Percentiles rank a stretch among this genome's conserved stretches.
phyloP scores from a whole-genome alignment of 208 protist genomes.

The Novymonas esmeraldas region DNA sequence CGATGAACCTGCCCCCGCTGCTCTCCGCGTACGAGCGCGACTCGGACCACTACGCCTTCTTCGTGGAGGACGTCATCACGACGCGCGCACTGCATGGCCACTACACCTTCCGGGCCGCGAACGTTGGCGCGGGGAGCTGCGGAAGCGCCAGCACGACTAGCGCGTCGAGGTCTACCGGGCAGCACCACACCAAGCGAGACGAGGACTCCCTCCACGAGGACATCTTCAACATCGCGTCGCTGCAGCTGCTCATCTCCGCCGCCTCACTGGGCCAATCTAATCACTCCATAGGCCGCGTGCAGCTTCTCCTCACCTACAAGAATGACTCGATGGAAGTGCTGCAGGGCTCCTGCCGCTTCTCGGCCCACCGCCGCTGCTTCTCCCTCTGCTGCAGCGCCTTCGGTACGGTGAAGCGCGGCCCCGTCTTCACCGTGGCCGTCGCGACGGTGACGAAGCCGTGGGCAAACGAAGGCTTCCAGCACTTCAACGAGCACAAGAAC shows the following conservation, averaged over 20 bases:
- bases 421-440: conserved; percentile 67
- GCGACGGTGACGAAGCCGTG: conserved; percentile 53
- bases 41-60: conserved; percentile 60
- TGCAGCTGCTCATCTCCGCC: conserved; percentile 52
- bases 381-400: conserved; percentile 62
- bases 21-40: conserved; percentile 29
- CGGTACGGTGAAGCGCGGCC: conserved; percentile 42
- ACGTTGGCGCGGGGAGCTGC: conserved; percentile 11
- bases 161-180: neutral
- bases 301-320: conserved; percentile 67
- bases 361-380: conserved; percentile 54
- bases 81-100: conserved; percentile 68
- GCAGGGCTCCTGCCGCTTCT: conserved; percentile 73
- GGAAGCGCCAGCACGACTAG: conserved; percentile 17
- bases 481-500: conserved; percentile 58
- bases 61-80: conserved; percentile 66
- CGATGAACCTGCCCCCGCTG: conserved; percentile 56
- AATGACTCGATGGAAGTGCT: conserved; percentile 67
- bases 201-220: conserved; percentile 25
- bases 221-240: conserved; percentile 38
- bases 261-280: conserved; percentile 67
- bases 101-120: conserved; percentile 56
- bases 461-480: conserved; percentile 46
- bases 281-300: conserved; percentile 63
- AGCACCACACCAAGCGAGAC: conserved; percentile 7